phyloP scores from a whole-genome alignment of 345 rosid species.

The Bruguiera sexangula region DNA sequence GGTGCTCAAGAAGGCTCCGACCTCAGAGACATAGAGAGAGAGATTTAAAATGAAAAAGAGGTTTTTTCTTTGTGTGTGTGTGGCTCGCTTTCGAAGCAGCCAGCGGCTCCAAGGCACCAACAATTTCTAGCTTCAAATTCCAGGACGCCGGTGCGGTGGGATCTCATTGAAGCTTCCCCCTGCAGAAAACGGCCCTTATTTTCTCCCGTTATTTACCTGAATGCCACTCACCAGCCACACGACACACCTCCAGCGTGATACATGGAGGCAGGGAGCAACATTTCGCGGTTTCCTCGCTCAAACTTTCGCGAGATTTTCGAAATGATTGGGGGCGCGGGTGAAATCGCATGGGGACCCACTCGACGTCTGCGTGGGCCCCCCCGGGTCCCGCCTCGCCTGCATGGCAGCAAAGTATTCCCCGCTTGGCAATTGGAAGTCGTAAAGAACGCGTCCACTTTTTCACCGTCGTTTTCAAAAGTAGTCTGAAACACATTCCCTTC shows the following conservation, averaged over 20 bases:
- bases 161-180: conserved; percentile 22
- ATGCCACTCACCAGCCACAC: conserved; percentile 6
- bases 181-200: conserved; percentile 1
- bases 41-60: conserved; percentile 7
- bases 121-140: conserved; percentile 25
- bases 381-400: neutral
- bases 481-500: no score
- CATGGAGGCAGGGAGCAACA: no score
- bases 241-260: no score
- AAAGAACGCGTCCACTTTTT: no score
- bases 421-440: no score
- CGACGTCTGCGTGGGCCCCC: neutral
- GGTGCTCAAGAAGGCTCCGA: no score
- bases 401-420: no score
- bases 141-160: conserved; percentile 10
- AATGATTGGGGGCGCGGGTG: neutral
- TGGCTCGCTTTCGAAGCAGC: conserved; percentile 24
- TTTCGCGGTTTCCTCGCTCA: neutral
- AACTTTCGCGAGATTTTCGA: neutral
- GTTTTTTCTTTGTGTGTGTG: neutral
- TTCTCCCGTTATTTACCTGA: conserved; percentile 1
- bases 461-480: no score
- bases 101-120: neutral
- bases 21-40: conserved; percentile 1
- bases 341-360: neutral